These are phyloP conservation scores for Quercus alba DNA, from an alignment of 306 rosid genomes.

Conservation along the genomic window DNA sequence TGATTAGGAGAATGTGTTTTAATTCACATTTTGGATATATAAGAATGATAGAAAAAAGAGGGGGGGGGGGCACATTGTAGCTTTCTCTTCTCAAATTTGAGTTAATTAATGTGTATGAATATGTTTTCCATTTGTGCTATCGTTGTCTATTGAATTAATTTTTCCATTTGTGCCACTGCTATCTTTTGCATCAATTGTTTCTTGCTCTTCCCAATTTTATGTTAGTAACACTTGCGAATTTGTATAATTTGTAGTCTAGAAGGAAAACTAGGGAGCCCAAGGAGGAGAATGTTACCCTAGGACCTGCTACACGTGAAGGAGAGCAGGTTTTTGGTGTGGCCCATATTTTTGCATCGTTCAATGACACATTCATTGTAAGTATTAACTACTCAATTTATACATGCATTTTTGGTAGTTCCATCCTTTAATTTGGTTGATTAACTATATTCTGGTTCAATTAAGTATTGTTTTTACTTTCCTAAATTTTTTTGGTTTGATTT, in stretches of 20 bases:
- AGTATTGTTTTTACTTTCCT: no score
- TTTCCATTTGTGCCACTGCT: neutral
- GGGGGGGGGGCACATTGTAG: no score
- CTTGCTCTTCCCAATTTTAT: neutral
- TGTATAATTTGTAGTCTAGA: slow-evolving; percentile 22
- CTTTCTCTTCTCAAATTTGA: neutral
- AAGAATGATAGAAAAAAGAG: no score
- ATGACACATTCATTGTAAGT: slow-evolving; percentile 49
- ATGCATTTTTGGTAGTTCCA: no score
- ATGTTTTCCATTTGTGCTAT: neutral
- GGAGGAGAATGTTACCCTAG: slow-evolving; percentile 51
- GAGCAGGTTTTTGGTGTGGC: slow-evolving; percentile 49
- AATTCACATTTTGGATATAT: no score
- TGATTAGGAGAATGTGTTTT: no score
- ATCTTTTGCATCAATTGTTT: neutral
- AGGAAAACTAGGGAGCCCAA: slow-evolving; percentile 51
- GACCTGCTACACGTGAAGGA: slow-evolving; percentile 45
- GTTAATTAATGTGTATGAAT: neutral
- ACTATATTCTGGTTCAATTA: neutral
- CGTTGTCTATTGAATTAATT: neutral
- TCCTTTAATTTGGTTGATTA: neutral
- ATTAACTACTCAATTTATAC: no score
- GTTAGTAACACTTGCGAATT: neutral
- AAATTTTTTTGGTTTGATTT: neutral
- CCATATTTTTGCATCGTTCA: slow-evolving; percentile 51